Evolutionary conservation across 75 land plant species (phyloP).

Genomic region (Pseudotsuga menziesii): DNA sequence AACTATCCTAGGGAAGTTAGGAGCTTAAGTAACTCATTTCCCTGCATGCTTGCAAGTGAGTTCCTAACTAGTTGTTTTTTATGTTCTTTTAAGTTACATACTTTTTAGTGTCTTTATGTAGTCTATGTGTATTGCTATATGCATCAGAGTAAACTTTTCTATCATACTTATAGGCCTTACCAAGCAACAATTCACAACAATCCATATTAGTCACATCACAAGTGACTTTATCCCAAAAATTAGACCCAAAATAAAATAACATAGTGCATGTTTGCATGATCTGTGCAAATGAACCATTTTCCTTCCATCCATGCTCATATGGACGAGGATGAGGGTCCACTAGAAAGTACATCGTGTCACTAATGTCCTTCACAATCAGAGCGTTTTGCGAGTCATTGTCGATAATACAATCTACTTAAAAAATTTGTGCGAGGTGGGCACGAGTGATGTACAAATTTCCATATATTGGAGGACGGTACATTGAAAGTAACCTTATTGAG

Average conservation of each 20-base stretch:
- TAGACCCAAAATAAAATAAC: neutral
- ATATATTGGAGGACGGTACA: neutral
- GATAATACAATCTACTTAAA: neutral
- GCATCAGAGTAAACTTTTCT: neutral
- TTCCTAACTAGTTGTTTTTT: neutral
- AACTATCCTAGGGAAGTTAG: too few relatives aligned
- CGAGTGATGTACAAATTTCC: neutral
- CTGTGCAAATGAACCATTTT: neutral
- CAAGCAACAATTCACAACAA: neutral
- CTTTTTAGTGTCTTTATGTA: neutral
- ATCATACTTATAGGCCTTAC: neutral
- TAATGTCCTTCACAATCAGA: neutral
- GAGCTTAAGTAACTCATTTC: neutral
- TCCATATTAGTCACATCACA: neutral
- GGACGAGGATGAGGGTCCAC: neutral
- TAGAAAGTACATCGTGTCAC: neutral
- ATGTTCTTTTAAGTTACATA: neutral
- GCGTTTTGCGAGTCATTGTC: neutral
- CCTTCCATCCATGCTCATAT: neutral
- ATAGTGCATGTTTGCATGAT: neutral
- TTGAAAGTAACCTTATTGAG: neutral
- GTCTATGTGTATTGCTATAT: neutral
- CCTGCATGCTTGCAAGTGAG: neutral
- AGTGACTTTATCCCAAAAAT: neutral
- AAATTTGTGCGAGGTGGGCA: neutral